Percentiles rank a stretch among this genome's conserved stretches.
phyloP scores from a whole-genome alignment of 2,329 filamentous ascomycete species.

The Ceratocystis colombiana region DNA sequence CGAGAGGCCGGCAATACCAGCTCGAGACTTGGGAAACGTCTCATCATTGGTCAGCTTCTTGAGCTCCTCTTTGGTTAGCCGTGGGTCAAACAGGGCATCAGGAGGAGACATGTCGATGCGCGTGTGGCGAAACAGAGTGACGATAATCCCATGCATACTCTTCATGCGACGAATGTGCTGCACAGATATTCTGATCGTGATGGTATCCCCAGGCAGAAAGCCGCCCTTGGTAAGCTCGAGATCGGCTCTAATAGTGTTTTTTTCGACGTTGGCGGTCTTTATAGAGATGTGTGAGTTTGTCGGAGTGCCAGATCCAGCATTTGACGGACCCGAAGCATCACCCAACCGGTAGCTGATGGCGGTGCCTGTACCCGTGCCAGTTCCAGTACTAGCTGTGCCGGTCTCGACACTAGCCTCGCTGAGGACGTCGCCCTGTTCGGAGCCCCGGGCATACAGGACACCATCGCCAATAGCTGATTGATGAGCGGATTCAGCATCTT shows the following conservation, averaged over 20 bases:
- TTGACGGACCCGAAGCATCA: neutral
- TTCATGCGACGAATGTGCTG: conserved; percentile 83
- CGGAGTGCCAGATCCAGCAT: conserved; percentile 20
- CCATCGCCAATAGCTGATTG: conserved; percentile 37
- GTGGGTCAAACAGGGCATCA: conserved; percentile 40
- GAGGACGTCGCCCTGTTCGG: conserved; percentile 41
- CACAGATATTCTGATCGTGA: conserved; percentile 70
- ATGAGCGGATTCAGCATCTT: conserved; percentile 30
- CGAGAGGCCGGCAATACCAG: conserved; percentile 75
- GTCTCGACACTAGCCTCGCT: conserved; percentile 66
- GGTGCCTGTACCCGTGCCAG: conserved; percentile 23
- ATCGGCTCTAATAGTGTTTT: conserved; percentile 75
- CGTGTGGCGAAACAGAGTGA: conserved; percentile 84
- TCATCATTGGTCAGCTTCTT: conserved; percentile 67
- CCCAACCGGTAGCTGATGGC: conserved; percentile 17
- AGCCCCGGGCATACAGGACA: conserved; percentile 30
- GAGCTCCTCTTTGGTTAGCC: conserved; percentile 51
- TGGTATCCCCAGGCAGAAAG: conserved; percentile 71
- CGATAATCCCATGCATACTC: conserved; percentile 83
- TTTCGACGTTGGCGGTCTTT: conserved; percentile 37
- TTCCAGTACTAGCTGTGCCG: conserved; percentile 31
- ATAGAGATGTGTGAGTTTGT: conserved; percentile 19
- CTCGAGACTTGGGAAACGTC: conserved; percentile 76
- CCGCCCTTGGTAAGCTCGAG: conserved; percentile 75
- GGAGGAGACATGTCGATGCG: conserved; percentile 69